phyloP scores from a whole-genome alignment of 768 basidiomycete genomes.

The Sarcomyxa edulis region DNA sequence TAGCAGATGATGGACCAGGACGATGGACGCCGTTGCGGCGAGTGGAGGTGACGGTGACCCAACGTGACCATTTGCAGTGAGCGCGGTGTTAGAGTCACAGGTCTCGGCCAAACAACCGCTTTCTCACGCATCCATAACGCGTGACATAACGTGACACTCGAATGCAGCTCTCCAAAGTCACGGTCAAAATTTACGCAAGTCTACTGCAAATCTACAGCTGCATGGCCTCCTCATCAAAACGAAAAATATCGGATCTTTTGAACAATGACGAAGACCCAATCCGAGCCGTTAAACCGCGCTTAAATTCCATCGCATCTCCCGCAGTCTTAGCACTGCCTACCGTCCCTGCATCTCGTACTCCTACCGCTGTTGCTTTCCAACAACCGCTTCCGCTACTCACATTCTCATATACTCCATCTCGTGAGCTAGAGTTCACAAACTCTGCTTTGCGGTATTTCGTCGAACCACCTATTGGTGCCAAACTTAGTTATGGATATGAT shows the following conservation, averaged over 20 bases:
- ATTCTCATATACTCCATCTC: slow-evolving; percentile 63
- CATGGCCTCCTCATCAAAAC: slow-evolving; percentile 9
- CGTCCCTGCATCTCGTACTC: slow-evolving; percentile 9
- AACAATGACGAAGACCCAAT: slow-evolving; percentile 6
- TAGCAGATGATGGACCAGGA: too few species aligned
- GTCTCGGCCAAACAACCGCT: too few species aligned
- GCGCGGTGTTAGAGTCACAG: too few species aligned
- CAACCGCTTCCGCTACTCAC: slow-evolving; percentile 63
- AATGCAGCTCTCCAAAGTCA: too few species aligned
- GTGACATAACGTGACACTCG: too few species aligned
- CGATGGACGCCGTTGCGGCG: too few species aligned
- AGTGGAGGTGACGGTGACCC: too few species aligned
- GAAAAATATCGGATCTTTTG: slow-evolving; percentile 12
- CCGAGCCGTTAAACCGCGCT: neutral
- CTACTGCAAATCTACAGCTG: neutral
- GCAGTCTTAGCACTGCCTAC: slow-evolving; percentile 13
- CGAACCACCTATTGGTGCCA: slow-evolving; percentile 59
- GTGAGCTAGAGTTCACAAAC: slow-evolving; percentile 58
- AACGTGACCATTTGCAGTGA: too few species aligned
- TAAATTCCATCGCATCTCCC: neutral
- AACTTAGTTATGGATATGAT: slow-evolving; percentile 69
- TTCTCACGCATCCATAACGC: too few species aligned
- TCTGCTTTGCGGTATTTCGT: slow-evolving; percentile 68
- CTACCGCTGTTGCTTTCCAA: slow-evolving; percentile 47
- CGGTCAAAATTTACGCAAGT: too few species aligned